A percentile compares a stretch with the other conserved stretches of the same genome.
phyloP scores from a whole-genome alignment of 192 early-diverging fungal species.

The Gonapodya prolifera region DNA sequence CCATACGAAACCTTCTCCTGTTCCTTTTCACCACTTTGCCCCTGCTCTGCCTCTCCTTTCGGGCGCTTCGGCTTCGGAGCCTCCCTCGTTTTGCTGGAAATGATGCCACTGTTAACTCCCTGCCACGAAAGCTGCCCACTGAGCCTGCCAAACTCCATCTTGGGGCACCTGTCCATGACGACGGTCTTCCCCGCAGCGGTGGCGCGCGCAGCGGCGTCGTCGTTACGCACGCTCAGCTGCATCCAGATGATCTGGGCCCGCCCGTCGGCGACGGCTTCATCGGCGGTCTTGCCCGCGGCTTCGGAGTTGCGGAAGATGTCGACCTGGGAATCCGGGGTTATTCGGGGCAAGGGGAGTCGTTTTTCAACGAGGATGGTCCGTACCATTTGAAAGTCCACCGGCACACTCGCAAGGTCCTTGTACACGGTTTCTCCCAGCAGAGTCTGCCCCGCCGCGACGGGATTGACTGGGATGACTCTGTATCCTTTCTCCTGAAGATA shows the following conservation, averaged over 20 bases:
- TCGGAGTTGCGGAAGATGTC: background rate
- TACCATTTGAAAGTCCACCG: background rate
- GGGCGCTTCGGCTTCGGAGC: too few species aligned
- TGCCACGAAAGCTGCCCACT: background rate
- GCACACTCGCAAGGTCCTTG: background rate
- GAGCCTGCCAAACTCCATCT: background rate
- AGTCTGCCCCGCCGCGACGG: background rate
- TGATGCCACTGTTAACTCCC: background rate
- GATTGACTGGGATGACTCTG: background rate
- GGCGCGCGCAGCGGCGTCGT: background rate
- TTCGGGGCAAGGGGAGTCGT: too few species aligned
- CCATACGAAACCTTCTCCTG: background rate
- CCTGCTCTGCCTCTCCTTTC: background rate
- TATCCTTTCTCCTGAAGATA: conserved; percentile 1
- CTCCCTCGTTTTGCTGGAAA: background rate
- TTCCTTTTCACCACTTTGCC: background rate
- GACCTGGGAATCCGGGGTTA: too few species aligned
- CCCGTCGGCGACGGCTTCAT: background rate
- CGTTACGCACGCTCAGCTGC: background rate
- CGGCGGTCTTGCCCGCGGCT: background rate
- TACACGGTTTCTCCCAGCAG: background rate
- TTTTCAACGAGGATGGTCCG: too few species aligned
- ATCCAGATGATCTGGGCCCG: too few species aligned
- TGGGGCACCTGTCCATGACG: background rate
- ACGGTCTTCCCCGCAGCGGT: background rate